Conservation (phyloP, 148 eudicot species). For the Camellia sinensis region DNA sequence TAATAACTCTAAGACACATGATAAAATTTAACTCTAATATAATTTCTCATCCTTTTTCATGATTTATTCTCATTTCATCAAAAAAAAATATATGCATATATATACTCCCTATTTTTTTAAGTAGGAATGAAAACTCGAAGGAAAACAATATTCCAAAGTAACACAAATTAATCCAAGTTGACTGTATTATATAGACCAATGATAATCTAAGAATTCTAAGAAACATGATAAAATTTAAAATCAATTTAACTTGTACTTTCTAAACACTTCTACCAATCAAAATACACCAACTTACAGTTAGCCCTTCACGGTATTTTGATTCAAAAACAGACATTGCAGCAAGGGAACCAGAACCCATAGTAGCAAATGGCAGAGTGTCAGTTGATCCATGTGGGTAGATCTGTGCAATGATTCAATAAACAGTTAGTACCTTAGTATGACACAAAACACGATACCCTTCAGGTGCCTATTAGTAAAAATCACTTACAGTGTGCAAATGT, state of each 20-base stretch:
- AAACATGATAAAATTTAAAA: neutral
- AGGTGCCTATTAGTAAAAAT: neutral
- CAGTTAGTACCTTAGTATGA: conserved; percentile 2
- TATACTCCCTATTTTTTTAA: too few species aligned
- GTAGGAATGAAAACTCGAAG: too few species aligned
- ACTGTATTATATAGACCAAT: neutral
- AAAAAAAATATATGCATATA: too few species aligned
- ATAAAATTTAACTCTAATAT: too few species aligned
- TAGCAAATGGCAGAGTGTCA: conserved; percentile 82
- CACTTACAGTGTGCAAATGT: conserved; percentile 86
- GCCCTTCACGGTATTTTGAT: conserved; percentile 79
- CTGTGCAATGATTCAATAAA: conserved; percentile 32
- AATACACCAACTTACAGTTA: conserved; percentile 56
- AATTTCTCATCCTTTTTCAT: too few species aligned
- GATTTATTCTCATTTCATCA: too few species aligned
- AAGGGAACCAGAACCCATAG: conserved; percentile 96
- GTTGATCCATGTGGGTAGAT: conserved; percentile 98
- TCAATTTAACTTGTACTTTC: neutral
- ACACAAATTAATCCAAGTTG: neutral
- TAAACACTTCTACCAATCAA: neutral
- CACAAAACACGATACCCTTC: neutral
- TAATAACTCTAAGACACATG: too few species aligned
- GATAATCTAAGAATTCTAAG: neutral
- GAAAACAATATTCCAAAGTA: neutral
- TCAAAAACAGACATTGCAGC: conserved; percentile 89